Evolutionary conservation across 2,329 filamentous ascomycete species (phyloP), one percentile per base, ranked within the genome.

Genomic region (Teratosphaeriaceae sp.): DNA sequence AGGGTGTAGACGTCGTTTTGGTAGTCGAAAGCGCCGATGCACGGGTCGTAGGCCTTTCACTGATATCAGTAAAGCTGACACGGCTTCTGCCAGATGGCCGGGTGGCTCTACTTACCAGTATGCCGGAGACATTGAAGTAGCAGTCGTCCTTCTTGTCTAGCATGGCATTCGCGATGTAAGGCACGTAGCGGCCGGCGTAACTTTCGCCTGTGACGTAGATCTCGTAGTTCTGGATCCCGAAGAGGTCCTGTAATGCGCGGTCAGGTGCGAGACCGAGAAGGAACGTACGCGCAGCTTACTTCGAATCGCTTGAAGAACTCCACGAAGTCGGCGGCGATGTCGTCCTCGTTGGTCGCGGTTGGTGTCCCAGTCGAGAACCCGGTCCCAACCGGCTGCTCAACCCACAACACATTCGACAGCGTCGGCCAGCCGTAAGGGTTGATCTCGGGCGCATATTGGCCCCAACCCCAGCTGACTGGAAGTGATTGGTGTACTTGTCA

Each of bases 221-320:
- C 48, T 74, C 74, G 43, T 66, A 65, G 19, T 67, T 66, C 16
- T 72, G 61, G 46, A 76, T 54, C 13, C 63, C 64, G 50, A 77
- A 78, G 1, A 65, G 64, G 24, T 71, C 62, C 33, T 73, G 56
- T 34, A 4, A n/a, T 13, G 6, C 9, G 12, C 6, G 11, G 18
- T 34, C 31, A 34, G 31, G 15, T 19, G n/a, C n/a, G n/a, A 19
- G 15, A 6, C 15, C n/a, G 15, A 18, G 5, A 9, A 9, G 18
- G 15, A 9, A 19, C 3, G 5, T 20, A 9, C 18, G 6, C 31
- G 12, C 5, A 18, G 31, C 18, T 19, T 15, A 34, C 31, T 18
- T 34, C 31, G 45, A 75, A 76, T 50, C 76, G 75, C 59, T 69
- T 66, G 62, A 61, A 70, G 52, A 68, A 73, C 2, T 62, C 60